These are phyloP conservation scores for Wallacemonas rigidus DNA, from an alignment of 208 protist species.

Conservation along the genomic window DNA sequence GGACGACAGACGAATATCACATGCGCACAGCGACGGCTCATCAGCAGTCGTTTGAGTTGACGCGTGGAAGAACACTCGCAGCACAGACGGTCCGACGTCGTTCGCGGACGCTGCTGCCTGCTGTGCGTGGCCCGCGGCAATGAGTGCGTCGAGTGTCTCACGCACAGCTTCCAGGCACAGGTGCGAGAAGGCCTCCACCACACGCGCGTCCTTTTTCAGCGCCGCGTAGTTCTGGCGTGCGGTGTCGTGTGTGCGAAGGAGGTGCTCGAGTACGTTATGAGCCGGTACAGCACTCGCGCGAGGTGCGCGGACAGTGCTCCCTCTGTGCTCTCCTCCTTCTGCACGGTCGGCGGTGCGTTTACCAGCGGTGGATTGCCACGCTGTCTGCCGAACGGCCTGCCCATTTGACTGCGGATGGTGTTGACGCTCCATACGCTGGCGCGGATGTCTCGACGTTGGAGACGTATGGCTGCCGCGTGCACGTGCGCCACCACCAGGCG, in stretches of 20 bases:
- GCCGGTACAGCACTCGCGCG: not conserved
- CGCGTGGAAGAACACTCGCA: conserved; percentile 7
- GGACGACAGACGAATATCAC: not conserved
- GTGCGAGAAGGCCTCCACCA: conserved; percentile 34
- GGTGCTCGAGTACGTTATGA: conserved; percentile 5
- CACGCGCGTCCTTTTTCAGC: conserved; percentile 25
- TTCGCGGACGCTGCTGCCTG: not conserved
- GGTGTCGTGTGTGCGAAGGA: conserved; percentile 39
- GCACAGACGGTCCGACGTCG: not conserved
- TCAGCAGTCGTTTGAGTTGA: not conserved
- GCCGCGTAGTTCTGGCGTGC: conserved; percentile 44
- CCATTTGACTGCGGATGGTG: too few relatives aligned
- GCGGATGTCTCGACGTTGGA: too few relatives aligned
- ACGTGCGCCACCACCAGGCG: too few relatives aligned
- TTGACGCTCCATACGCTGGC: too few relatives aligned
- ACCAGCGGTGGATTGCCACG: too few relatives aligned
- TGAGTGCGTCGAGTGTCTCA: not conserved
- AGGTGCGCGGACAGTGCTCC: too few relatives aligned
- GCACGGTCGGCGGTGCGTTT: too few relatives aligned
- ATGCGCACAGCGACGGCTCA: not conserved
- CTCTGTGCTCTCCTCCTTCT: too few relatives aligned
- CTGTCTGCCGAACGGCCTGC: too few relatives aligned
- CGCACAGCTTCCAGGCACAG: conserved; percentile 36
- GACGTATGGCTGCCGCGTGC: too few relatives aligned
- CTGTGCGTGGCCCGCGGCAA: not conserved